Evolutionary conservation across 2,329 filamentous ascomycete genomes (phyloP), one percentile per base, ranked within the genome.

Genomic region (Penicillium freii): DNA sequence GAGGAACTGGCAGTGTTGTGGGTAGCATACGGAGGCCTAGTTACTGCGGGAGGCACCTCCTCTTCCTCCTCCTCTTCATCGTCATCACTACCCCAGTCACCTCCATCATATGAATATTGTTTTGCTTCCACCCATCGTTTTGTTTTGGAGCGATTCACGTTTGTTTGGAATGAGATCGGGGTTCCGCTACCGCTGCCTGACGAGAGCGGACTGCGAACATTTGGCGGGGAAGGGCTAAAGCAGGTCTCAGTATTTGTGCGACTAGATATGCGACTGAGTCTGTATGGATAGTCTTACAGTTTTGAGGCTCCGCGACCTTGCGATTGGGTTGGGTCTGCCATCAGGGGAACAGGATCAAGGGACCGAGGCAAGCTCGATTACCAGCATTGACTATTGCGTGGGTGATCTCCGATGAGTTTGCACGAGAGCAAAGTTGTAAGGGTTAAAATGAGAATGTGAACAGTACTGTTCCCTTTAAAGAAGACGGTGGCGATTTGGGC

Each of bases 101-200:
- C 92, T 62, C 92, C 93, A 68, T 93, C 92, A 70, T 97, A 97
- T 70, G 86, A 90, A 66, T 89, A 87, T 57, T 86, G 82, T 74
- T 92, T 93, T 36, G 93, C 93, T 69, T 96, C 89, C 38, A 93
- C 88, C 93, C 93, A 97, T 83, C 96, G 96, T 76, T 88, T 90
- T 54, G 92, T 97, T 78, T 96, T 96, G 55, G 87, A 84, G 60
- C 93, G 87, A 76, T 90, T 93, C 48, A 97, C 87, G 73, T 96
- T 95, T 51, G 91, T 85, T 72, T 90, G 89, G 77, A 92, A 96
- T 27, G 82, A 84, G 29, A 83, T 74, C 27, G 80, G 77, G 52
- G 80, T 79, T 38, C 69, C 72, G 38, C 69, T 56, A 23, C 65
- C 63, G 42, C 61, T 63, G 10, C 68, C 56, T 27, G 65, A 69